Base-by-base conservation (phyloP, 108 stramenopile genomes). In the Cyclotella atomus region DNA sequence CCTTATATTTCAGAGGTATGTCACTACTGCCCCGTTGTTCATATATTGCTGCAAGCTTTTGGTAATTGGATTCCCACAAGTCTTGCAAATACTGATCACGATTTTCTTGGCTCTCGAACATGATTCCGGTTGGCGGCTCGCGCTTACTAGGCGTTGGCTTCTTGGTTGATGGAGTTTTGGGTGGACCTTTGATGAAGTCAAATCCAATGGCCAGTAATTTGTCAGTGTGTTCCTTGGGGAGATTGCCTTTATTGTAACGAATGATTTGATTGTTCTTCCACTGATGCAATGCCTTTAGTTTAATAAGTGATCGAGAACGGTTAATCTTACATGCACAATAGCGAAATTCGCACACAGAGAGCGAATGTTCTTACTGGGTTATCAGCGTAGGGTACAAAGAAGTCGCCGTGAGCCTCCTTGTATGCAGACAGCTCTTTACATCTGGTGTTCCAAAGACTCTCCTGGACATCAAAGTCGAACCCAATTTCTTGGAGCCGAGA, bases 1-100 rank as follows among this genome's bases (percentile, higher is more conserved):
- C 66, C 0, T 57, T 59, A 55, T 76, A 67, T 0, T 34, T 59
- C 6, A 76, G 8, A n/a, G 75, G 66, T 21, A 76, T 44, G 45
- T 76, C 41, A 20, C 66, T 60, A 52, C 35, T 29, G 16, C 75
- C 75, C 20, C 36, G 28, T 28, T 76, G 24, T 16, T 67, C 57
- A 0, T 60, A 41, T 28, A 55, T 46, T 19, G 54, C 46, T 25
- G 14, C 34, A 24, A 67, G 27, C 36, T 76, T 36, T 20, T 59
- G 45, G 35, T 52, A 68, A 16, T 60, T 47, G 6, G 49, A 17
- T 16, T 49, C 57, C 75, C 75, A 76, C 12, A 60, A 20, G 1
- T 57, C 30, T 7, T 76, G 46, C 1, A 70, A 56, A 30, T 57
- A 70, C 16, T 25, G 19, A 1, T 70, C 68, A 0, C 68, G 35